phyloP scores from a whole-genome alignment of 1,284 basidiomycete genomes.

The Cryptococcus hybrid region DNA sequence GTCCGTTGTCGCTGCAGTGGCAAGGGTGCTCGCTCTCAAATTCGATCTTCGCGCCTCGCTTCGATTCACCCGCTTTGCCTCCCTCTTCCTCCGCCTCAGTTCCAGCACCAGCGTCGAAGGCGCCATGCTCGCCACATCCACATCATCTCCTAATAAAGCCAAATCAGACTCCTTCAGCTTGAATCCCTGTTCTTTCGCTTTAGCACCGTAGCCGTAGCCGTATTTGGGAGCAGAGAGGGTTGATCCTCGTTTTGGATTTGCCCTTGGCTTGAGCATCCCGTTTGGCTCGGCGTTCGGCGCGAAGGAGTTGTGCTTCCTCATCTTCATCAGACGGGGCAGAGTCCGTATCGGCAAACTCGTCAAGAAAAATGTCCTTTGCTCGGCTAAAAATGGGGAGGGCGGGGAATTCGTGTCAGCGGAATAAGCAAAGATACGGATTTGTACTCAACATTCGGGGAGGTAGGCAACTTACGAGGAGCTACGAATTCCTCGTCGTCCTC shows the following conservation, averaged over 20 bases:
- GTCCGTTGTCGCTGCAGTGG: conserved; percentile 31
- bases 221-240: conserved; percentile 23
- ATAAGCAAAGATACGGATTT: not conserved
- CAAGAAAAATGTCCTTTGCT: conserved; percentile 42
- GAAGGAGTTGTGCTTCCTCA: conserved; percentile 26
- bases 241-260: conserved; percentile 33
- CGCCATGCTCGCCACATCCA: conserved; percentile 40
- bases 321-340: conserved; percentile 41
- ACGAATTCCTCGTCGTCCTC: conserved; percentile 45
- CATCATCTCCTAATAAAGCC: conserved; percentile 23
- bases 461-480: conserved; percentile 32
- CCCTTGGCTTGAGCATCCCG: conserved; percentile 29
- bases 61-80: conserved; percentile 33
- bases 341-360: conserved; percentile 49
- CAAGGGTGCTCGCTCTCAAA: conserved; percentile 41
- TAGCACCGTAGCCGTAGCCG: not conserved
- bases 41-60: conserved; percentile 37
- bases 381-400: conserved; percentile 21
- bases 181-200: conserved; percentile 10
- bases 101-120: conserved; percentile 43
- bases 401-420: not conserved
- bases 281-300: conserved; percentile 25
- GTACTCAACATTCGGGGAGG: not conserved
- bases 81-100: conserved; percentile 35
- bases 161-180: conserved; percentile 8